phyloP scores from a whole-genome alignment of 2,329 filamentous ascomycete genomes.

The Pseudopyricularia cyperi region DNA sequence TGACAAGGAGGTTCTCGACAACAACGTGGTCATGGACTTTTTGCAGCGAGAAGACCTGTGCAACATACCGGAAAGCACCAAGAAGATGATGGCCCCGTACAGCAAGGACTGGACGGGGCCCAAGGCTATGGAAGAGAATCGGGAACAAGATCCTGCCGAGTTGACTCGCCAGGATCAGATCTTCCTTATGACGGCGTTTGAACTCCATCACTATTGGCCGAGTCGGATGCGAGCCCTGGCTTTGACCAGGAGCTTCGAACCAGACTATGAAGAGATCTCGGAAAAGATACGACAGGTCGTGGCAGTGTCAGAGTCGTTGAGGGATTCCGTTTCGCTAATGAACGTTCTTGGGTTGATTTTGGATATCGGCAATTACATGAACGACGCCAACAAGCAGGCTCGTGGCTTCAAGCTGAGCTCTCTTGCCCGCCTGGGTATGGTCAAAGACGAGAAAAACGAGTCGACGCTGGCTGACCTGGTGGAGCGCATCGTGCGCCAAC shows the following conservation, averaged over 20 bases:
- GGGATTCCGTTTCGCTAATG: constrained; percentile 87
- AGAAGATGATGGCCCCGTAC: constrained; percentile 88
- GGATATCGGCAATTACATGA: constrained; percentile 99
- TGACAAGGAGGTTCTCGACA: constrained; percentile 78
- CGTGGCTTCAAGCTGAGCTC: constrained; percentile 96
- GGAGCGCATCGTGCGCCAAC: constrained; percentile 88
- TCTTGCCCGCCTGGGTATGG: constrained; percentile 83
- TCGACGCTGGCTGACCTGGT: constrained; percentile 91
- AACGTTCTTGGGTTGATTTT: constrained; percentile 92
- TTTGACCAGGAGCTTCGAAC: constrained; percentile 70
- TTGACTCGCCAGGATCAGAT: constrained; percentile 93
- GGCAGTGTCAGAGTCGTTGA: constrained; percentile 71
- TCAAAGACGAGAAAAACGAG: constrained; percentile 98
- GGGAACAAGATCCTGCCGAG: constrained; percentile 77
- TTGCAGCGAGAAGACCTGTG: constrained; percentile 85
- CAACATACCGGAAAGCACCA: constrained; percentile 78
- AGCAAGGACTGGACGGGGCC: constrained; percentile 93
- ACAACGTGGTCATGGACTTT: constrained; percentile 91
- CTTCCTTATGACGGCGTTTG: constrained; percentile 83
- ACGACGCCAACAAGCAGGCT: constrained; percentile 96
- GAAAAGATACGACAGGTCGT: constrained; percentile 79
- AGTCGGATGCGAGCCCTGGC: constrained; percentile 85
- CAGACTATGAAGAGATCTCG: constrained; percentile 85
- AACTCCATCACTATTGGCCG: constrained; percentile 98
- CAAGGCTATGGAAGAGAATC: constrained; percentile 60